Evolutionary conservation across 1,139 yeast species (phyloP).

Genomic region (Sugiyamaella paludigena): DNA sequence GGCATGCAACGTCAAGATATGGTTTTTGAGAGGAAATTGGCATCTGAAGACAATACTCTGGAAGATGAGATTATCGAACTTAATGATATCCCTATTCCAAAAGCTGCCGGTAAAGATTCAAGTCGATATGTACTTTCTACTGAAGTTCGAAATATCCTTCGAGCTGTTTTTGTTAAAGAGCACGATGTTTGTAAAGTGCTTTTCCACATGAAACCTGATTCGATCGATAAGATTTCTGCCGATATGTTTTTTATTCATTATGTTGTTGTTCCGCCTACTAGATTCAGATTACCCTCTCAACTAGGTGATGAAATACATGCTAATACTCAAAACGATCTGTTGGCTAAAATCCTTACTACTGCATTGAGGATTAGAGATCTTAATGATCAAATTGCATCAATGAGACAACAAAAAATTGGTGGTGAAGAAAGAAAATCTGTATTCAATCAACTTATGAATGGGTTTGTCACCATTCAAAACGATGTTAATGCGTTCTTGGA

Average conservation of each 20-base stretch:
- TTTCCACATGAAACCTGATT: slow-evolving; percentile 75
- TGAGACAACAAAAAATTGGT: slow-evolving; percentile 57
- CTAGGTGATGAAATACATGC: slow-evolving; percentile 96
- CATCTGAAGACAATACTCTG: slow-evolving; percentile 29
- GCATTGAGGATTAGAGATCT: slow-evolving; percentile 81
- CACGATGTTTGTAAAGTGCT: slow-evolving; percentile 41
- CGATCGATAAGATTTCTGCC: slow-evolving; percentile 50
- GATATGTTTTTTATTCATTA: slow-evolving; percentile 89
- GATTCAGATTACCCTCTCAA: slow-evolving; percentile 95
- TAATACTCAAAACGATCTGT: slow-evolving; percentile 85
- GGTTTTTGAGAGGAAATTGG: slow-evolving; percentile 44
- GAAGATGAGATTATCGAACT: slow-evolving; percentile 31
- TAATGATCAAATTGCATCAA: slow-evolving; percentile 57
- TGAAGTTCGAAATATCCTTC: slow-evolving; percentile 76
- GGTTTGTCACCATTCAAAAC: slow-evolving; percentile 90
- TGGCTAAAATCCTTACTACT: slow-evolving; percentile 76
- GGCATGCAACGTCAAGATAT: slow-evolving; percentile 74
- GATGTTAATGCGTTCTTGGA: slow-evolving; percentile 94
- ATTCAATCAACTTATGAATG: slow-evolving; percentile 89
- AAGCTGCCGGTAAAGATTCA: slow-evolving; percentile 53
- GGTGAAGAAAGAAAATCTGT: slow-evolving; percentile 70
- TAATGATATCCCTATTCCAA: slow-evolving; percentile 40
- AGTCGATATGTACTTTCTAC: slow-evolving; percentile 84
- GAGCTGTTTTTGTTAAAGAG: slow-evolving; percentile 72
- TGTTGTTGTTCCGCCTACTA: slow-evolving; percentile 90